Percentiles rank a stretch among this genome's conserved stretches.
These are phyloP conservation scores for Gaillardinia entomophila DNA, from an alignment of 805 yeast species.

Conservation along the genomic window DNA sequence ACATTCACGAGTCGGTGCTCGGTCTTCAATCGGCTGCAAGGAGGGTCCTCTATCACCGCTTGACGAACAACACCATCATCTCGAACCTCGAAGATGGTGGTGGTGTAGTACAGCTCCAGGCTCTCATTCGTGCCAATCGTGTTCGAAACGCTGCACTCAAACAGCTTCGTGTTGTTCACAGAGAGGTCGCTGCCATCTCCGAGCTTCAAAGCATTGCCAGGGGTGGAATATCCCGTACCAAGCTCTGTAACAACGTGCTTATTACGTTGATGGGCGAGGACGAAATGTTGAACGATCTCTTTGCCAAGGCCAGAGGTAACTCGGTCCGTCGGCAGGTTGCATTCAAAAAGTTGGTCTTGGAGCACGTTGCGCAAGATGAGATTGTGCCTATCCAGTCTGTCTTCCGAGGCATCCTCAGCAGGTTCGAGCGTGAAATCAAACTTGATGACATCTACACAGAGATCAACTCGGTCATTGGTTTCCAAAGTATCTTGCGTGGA, in stretches of 20 bases:
- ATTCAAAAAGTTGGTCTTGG: conserved; percentile 9
- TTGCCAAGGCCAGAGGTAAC: conserved; percentile 42
- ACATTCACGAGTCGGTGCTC: conserved; percentile 16
- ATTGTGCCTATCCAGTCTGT: conserved; percentile 48
- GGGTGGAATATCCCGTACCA: conserved; percentile 40
- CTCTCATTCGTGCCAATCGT: conserved; percentile 30
- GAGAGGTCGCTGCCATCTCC: conserved; percentile 1
- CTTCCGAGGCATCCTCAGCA: conserved; percentile 56
- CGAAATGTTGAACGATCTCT: conserved; percentile 26
- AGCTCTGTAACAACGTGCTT: conserved; percentile 37
- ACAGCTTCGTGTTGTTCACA: conserved; percentile 5
- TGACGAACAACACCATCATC: conserved; percentile 11
- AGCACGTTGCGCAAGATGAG: conserved; percentile 10
- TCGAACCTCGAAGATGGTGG: conserved; percentile 9
- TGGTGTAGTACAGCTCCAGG: conserved; percentile 26
- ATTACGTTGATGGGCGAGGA: conserved; percentile 38
- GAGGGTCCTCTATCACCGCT: conserved; percentile 14
- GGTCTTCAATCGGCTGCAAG: conserved; percentile 27
- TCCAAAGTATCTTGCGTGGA: conserved; percentile 59
- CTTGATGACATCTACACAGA: conserved; percentile 49
- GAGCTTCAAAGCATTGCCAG: conserved; percentile 40
- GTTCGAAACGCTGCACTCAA: conserved; percentile 20
- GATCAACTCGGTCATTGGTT: conserved; percentile 26
- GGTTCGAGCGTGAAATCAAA: conserved; percentile 51
- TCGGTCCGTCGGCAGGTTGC: conserved; percentile 23